phyloP scores from a whole-genome alignment of 176 grass and related monocot species.

The Carex cristatella region DNA sequence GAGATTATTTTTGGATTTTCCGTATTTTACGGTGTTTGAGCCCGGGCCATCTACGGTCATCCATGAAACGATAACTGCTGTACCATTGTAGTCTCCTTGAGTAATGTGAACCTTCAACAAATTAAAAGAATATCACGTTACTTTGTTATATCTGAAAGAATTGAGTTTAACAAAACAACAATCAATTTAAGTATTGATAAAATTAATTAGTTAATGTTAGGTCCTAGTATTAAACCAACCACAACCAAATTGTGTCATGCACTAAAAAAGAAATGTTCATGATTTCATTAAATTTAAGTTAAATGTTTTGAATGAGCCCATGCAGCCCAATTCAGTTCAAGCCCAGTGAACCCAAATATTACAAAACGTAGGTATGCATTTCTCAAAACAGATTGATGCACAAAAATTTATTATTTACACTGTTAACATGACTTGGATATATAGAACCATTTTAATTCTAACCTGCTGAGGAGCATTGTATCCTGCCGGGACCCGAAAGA shows the following conservation, averaged over 20 bases:
- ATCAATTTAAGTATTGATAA: not conserved
- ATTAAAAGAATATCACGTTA: not conserved
- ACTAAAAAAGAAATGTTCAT: too few species aligned
- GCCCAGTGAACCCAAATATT: not conserved
- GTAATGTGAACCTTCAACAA: conserved; percentile 61
- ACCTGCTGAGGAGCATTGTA: conserved; percentile 81
- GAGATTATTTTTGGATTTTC: conserved; percentile 29
- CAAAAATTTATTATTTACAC: not conserved
- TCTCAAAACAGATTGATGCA: not conserved
- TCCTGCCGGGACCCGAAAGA: conserved; percentile 50
- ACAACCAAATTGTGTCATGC: too few species aligned
- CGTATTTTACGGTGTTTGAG: conserved; percentile 49
- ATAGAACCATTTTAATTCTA: not conserved
- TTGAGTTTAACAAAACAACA: not conserved
- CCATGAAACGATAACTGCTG: conserved; percentile 60
- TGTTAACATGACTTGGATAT: not conserved
- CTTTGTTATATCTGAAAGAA: not conserved
- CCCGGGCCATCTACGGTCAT: conserved; percentile 45
- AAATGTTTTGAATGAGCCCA: not conserved
- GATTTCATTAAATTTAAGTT: too few species aligned
- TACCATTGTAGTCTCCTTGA: conserved; percentile 49
- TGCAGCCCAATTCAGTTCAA: not conserved
- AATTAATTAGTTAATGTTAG: too few species aligned
- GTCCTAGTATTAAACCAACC: too few species aligned
- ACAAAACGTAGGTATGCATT: not conserved